Evolutionary conservation across 2,329 filamentous ascomycete genomes (phyloP).

Genomic region (Arthrobotrys conoides): DNA sequence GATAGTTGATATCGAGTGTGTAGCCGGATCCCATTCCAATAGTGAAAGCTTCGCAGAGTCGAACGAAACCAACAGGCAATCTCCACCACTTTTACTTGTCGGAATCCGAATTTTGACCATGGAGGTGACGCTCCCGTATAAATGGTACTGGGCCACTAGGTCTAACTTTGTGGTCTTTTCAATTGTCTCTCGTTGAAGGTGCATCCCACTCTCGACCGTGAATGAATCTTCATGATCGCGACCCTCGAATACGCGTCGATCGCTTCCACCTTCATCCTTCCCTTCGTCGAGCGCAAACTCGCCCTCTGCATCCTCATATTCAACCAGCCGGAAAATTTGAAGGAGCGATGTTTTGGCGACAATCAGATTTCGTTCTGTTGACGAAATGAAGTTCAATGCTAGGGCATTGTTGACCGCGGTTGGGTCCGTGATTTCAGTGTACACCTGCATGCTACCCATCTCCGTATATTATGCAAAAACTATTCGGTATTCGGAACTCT

Average conservation of each 20-base stretch:
- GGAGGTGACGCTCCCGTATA: constrained; percentile 87
- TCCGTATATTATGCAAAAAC: not conserved
- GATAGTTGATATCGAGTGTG: constrained; percentile 83
- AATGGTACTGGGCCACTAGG: constrained; percentile 84
- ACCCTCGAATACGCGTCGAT: constrained; percentile 72
- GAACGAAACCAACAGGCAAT: constrained; percentile 80
- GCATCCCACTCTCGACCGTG: constrained; percentile 75
- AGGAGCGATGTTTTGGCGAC: constrained; percentile 93
- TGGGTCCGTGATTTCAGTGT: constrained; percentile 93
- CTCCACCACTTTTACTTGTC: constrained; percentile 80
- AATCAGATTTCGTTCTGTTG: constrained; percentile 84
- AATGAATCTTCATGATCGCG: constrained; percentile 78
- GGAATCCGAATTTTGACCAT: constrained; percentile 82
- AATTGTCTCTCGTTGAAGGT: constrained; percentile 74
- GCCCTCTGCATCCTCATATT: constrained; percentile 66
- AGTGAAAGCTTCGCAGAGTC: constrained; percentile 93
- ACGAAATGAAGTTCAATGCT: constrained; percentile 80
- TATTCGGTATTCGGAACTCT: not conserved
- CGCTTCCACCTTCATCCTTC: constrained; percentile 69
- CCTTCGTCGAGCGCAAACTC: constrained; percentile 67
- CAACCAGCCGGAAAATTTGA: constrained; percentile 84
- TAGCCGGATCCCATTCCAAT: constrained; percentile 91
- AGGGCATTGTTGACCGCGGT: constrained; percentile 94
- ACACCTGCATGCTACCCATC: constrained; percentile 68
- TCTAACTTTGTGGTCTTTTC: constrained; percentile 82